Percentiles rank a stretch among this genome's conserved stretches.
These are phyloP conservation scores for Trichosporon sp. DNA, from an alignment of 1,284 basidiomycete species.

Conservation along the genomic window DNA sequence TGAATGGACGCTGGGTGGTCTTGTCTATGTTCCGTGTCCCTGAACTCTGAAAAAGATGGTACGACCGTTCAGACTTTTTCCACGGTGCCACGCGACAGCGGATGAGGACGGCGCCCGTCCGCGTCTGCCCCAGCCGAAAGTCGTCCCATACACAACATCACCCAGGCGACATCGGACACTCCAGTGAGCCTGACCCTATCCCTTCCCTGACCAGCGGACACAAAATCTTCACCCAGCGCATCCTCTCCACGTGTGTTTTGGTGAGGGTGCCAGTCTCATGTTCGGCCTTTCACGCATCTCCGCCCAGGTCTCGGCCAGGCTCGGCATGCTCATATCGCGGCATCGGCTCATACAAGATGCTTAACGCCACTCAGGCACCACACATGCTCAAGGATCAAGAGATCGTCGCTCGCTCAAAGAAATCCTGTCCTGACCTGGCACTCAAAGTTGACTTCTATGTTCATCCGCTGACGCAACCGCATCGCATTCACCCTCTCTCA, in stretches of 20 bases:
- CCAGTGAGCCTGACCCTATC: not conserved
- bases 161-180: not conserved
- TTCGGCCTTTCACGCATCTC: not conserved
- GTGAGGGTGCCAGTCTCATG: not conserved
- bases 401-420: too few relatives aligned
- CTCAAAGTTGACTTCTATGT: too few relatives aligned
- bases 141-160: not conserved
- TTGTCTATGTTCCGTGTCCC: not conserved
- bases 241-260: not conserved
- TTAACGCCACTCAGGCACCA: not conserved
- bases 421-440: too few relatives aligned
- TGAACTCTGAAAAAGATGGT: not conserved
- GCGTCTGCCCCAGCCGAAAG: not conserved
- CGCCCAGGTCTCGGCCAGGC: not conserved
- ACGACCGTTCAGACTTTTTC: not conserved
- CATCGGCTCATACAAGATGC: too few relatives aligned
- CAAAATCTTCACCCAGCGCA: not conserved
- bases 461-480: too few relatives aligned
- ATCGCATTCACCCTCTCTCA: too few relatives aligned
- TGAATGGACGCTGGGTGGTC: not conserved
- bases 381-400: too few relatives aligned
- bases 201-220: not conserved
- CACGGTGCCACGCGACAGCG: not conserved
- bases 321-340: not conserved
- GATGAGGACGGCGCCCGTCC: too few relatives aligned